Percentiles rank a stretch among this genome's conserved stretches.
phyloP scores from a whole-genome alignment of 2,329 filamentous ascomycete genomes.

The Ophiostoma pallidulum region DNA sequence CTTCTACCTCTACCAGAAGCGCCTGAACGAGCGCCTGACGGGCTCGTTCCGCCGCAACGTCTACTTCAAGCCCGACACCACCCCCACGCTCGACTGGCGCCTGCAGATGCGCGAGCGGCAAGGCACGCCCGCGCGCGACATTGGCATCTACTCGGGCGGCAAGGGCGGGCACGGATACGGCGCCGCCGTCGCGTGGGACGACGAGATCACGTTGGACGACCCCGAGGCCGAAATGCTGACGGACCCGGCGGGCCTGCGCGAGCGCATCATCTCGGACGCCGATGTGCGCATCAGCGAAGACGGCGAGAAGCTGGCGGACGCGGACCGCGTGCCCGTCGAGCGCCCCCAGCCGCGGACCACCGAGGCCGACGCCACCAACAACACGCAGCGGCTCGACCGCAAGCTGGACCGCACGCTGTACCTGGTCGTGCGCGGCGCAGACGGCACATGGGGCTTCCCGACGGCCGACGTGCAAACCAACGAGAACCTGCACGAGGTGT shows the following conservation, averaged over 20 bases:
- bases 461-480: constrained; percentile 56
- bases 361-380: constrained; percentile 63
- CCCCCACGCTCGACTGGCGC: constrained; percentile 80
- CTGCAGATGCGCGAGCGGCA: constrained; percentile 67
- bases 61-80: constrained; percentile 89
- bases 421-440: constrained; percentile 65
- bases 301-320: constrained; percentile 47
- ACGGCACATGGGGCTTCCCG: constrained; percentile 75
- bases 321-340: constrained; percentile 58
- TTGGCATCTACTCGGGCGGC: constrained; percentile 64
- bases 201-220: constrained; percentile 75
- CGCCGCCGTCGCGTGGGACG: constrained; percentile 67
- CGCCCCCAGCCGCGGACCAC: constrained; percentile 61
- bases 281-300: constrained; percentile 53
- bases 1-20: constrained; percentile 95
- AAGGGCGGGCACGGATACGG: constrained; percentile 24
- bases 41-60: constrained; percentile 84
- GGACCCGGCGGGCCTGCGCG: constrained; percentile 53
- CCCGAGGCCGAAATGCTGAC: constrained; percentile 36
- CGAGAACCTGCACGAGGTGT: constrained; percentile 76
- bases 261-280: constrained; percentile 66
- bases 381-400: constrained; percentile 59
- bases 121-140: constrained; percentile 68
- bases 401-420: constrained; percentile 75
- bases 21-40: constrained; percentile 83